phyloP scores from a whole-genome alignment of 176 grass and related monocot genomes.

The Olyra latifolia region DNA sequence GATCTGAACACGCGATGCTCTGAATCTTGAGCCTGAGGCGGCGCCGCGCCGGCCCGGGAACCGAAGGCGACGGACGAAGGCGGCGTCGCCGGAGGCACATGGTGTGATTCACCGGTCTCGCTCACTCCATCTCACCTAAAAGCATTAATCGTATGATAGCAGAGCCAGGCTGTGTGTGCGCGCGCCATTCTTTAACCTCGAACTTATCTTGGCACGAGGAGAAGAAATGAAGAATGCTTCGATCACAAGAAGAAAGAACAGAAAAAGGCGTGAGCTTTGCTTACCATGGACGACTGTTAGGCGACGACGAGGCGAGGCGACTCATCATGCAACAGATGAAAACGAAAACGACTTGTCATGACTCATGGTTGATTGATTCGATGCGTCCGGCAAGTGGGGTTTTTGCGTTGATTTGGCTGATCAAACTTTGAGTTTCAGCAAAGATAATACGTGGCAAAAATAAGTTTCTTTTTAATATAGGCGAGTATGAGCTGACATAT shows the following conservation, averaged over 20 bases:
- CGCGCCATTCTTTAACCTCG: not conserved
- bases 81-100: conserved; percentile 16
- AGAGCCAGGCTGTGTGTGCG: not conserved
- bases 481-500: not conserved
- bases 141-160: not conserved
- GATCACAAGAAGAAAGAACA: not conserved
- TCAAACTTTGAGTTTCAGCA: not conserved
- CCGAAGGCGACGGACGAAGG: not conserved
- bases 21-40: not conserved
- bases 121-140: not conserved
- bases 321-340: not conserved
- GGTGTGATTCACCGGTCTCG: not conserved
- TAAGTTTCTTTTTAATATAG: not conserved
- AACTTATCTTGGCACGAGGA: not conserved
- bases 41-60: not conserved
- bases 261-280: not conserved
- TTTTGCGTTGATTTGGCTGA: not conserved
- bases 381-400: not conserved
- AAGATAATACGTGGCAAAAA: not conserved
- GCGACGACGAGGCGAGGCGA: conserved; percentile 19
- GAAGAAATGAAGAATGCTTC: not conserved
- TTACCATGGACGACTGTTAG: conserved; percentile 4
- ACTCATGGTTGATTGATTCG: not conserved
- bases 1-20: conserved; percentile 24
- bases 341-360: not conserved